Percentiles rank a stretch among this genome's conserved stretches.
Conservation (phyloP, 352 stramenopile species). For the Albugo candida region DNA sequence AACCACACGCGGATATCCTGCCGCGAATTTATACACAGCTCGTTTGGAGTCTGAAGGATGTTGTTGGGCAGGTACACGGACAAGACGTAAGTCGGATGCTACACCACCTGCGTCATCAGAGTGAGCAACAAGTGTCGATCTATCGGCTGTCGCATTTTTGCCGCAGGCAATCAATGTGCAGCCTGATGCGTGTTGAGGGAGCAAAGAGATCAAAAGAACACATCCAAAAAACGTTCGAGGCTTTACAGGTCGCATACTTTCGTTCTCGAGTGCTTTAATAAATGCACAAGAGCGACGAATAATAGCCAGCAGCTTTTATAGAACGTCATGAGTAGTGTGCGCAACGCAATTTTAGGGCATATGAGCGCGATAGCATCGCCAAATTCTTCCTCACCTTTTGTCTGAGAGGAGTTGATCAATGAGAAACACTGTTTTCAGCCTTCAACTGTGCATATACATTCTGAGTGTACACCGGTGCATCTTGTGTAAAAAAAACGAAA, state of each 20-base stretch:
- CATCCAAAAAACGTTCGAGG: slow-evolving; percentile 5
- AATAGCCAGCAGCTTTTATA: too few species aligned
- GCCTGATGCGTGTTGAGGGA: slow-evolving; percentile 3
- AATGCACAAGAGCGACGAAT: slow-evolving; percentile 26
- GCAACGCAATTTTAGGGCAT: too few species aligned
- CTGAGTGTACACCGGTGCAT: too few species aligned
- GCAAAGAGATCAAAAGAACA: slow-evolving; percentile 57
- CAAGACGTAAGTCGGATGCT: slow-evolving; percentile 78
- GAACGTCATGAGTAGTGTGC: too few species aligned
- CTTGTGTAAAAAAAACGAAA: too few species aligned
- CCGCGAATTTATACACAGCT: slow-evolving; percentile 46
- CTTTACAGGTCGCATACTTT: neutral
- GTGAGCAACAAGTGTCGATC: slow-evolving; percentile 78
- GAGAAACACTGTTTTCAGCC: too few species aligned
- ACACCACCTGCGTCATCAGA: slow-evolving; percentile 62
- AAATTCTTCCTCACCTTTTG: too few species aligned
- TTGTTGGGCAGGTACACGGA: slow-evolving; percentile 77
- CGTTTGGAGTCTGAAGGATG: slow-evolving; percentile 19
- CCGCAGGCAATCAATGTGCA: slow-evolving; percentile 83
- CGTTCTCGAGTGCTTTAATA: neutral
- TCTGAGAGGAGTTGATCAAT: too few species aligned
- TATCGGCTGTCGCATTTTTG: slow-evolving; percentile 49
- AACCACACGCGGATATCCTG: slow-evolving; percentile 58
- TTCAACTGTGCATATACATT: too few species aligned
- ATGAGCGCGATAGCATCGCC: too few species aligned